A percentile compares a stretch with the other conserved stretches of the same genome.
These are phyloP conservation scores for Botryotinia calthae DNA, from an alignment of 2,329 filamentous ascomycete species.

Conservation along the genomic window DNA sequence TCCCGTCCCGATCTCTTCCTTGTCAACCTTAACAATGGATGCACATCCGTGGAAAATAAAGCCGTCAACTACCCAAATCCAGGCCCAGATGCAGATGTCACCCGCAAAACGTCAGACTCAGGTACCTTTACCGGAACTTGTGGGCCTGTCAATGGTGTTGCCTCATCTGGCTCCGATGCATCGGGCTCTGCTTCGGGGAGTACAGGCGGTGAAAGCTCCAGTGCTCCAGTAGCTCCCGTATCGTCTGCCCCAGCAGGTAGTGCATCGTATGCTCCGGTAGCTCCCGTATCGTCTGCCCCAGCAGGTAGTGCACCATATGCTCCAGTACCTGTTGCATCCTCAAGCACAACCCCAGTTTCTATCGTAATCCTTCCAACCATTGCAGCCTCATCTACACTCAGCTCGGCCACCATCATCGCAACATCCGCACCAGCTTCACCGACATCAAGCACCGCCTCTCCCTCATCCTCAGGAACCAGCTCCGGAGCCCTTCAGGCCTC, in stretches of 20 bases:
- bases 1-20: slow-evolving; percentile 56
- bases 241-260: too few relatives aligned
- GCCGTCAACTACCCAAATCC: slow-evolving; percentile 56
- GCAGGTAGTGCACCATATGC: not conserved
- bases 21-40: slow-evolving; percentile 54
- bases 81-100: slow-evolving; percentile 44
- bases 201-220: not conserved
- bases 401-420: not conserved
- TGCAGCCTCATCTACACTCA: not conserved
- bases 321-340: not conserved
- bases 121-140: slow-evolving; percentile 32
- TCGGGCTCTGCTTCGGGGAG: not conserved
- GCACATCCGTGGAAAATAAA: slow-evolving; percentile 47
- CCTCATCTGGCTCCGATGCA: slow-evolving; percentile 20
- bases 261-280: not conserved
- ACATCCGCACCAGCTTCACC: not conserved
- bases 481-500: slow-evolving; percentile 8
- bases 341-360: slow-evolving; percentile 5
- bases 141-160: slow-evolving; percentile 28
- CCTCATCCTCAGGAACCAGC: slow-evolving; percentile 15
- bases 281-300: not conserved
- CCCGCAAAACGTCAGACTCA: slow-evolving; percentile 18
- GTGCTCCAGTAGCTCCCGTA: not conserved
- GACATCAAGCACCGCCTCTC: not conserved
- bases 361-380: slow-evolving; percentile 8